phyloP scores from a whole-genome alignment of 768 basidiomycete species.

The Pleurotus eryngii region DNA sequence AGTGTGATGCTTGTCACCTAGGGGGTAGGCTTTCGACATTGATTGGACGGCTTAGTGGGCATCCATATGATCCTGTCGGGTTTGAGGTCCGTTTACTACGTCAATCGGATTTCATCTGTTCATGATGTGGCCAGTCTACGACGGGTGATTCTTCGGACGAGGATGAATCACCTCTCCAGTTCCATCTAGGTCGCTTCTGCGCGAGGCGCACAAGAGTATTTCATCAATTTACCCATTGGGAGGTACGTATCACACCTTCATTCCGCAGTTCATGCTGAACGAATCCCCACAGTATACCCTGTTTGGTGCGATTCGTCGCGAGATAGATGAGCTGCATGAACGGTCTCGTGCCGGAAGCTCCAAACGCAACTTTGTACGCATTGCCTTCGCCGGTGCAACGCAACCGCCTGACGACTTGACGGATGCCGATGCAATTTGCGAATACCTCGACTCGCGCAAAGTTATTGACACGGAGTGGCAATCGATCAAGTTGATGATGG shows the following conservation, averaged over 20 bases:
- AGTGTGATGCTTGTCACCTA: conserved; percentile 83
- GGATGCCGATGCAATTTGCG: conserved; percentile 77
- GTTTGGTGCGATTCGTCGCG: conserved; percentile 53
- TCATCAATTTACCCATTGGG: conserved; percentile 80
- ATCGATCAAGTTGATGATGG: conserved; percentile 70
- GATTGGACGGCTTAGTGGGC: conserved; percentile 58
- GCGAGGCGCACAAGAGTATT: conserved; percentile 64
- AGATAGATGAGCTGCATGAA: conserved; percentile 51
- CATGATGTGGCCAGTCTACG: too few species aligned
- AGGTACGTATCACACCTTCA: conserved; percentile 46
- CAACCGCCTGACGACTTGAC: conserved; percentile 63
- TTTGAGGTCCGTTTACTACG: conserved; percentile 47
- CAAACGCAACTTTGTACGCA: conserved; percentile 49
- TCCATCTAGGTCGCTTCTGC: conserved; percentile 78
- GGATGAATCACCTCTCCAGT: conserved; percentile 31
- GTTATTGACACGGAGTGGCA: conserved; percentile 70
- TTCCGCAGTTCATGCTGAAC: neutral
- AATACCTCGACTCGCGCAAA: conserved; percentile 73
- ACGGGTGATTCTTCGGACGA: conserved; percentile 7
- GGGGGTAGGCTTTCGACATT: conserved; percentile 66
- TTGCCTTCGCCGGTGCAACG: conserved; percentile 51
- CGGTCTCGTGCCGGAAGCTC: conserved; percentile 25
- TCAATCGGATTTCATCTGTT: neutral
- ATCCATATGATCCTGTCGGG: conserved; percentile 66
- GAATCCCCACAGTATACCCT: conserved; percentile 49